phyloP scores from a whole-genome alignment of 164 flowering plant species.

The Cinnamomum chago region DNA sequence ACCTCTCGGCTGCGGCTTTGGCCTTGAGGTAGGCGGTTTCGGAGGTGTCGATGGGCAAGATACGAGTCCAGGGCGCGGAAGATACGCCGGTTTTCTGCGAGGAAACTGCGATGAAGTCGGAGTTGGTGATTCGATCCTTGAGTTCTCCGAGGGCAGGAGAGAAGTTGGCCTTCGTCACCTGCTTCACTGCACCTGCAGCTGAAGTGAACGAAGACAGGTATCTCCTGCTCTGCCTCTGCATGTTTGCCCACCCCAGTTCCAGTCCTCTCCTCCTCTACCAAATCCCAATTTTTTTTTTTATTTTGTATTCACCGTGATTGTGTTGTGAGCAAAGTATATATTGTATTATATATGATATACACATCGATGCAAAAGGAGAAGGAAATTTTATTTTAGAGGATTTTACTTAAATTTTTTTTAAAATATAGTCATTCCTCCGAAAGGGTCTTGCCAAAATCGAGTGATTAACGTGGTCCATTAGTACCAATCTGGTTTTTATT shows the following conservation, averaged over 20 bases:
- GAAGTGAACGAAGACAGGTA: background rate
- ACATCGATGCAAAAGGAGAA: too few species aligned
- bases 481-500: too few species aligned
- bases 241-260: background rate
- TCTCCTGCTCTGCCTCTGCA: background rate
- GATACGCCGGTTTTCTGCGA: conserved; percentile 55
- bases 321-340: too few species aligned
- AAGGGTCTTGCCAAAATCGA: too few species aligned
- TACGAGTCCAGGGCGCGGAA: conserved; percentile 62
- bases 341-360: too few species aligned
- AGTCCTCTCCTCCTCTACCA: too few species aligned
- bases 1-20: conserved; percentile 59
- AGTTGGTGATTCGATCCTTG: conserved; percentile 34
- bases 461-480: too few species aligned
- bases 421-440: too few species aligned
- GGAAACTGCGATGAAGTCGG: conserved; percentile 65
- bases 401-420: too few species aligned
- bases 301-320: too few species aligned
- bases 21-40: conserved; percentile 62
- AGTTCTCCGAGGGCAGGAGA: conserved; percentile 30
- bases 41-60: conserved; percentile 56
- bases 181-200: conserved; percentile 31
- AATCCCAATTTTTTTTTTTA: too few species aligned
- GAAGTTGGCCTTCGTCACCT: conserved; percentile 69
- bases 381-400: too few species aligned